These are phyloP conservation scores for Wickerhamomyces sp. DNA, from an alignment of 1,139 yeast species.

Conservation along the genomic window DNA sequence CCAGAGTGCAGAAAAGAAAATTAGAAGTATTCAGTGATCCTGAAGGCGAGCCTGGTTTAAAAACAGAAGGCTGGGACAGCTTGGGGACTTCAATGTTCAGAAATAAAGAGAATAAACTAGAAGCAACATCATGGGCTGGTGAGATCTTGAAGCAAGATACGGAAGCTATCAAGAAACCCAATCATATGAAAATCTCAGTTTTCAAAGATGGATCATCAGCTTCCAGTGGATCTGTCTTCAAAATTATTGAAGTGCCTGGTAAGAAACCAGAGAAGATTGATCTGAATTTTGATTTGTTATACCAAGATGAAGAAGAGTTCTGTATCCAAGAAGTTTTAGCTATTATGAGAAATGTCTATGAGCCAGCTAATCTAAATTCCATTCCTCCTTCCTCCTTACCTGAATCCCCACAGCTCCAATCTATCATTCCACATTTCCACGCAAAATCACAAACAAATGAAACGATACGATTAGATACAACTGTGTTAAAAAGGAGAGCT, in stretches of 20 bases:
- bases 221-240: constrained; percentile 31
- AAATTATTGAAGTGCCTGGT: constrained; percentile 50
- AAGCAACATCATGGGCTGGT: constrained; percentile 65
- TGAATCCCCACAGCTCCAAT: not conserved
- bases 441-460: constrained; percentile 6
- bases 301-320: constrained; percentile 46
- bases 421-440: not conserved
- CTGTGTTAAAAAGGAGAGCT: constrained; percentile 28
- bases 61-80: constrained; percentile 39
- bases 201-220: constrained; percentile 40
- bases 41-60: constrained; percentile 8
- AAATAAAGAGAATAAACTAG: constrained; percentile 59
- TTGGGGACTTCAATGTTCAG: constrained; percentile 49
- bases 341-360: constrained; percentile 31
- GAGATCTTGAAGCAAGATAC: constrained; percentile 44
- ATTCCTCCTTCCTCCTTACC: not conserved
- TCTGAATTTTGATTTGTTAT: constrained; percentile 54
- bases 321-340: constrained; percentile 66
- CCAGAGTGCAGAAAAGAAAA: constrained; percentile 13
- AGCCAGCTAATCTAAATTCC: not conserved
- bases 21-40: constrained; percentile 20
- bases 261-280: constrained; percentile 62
- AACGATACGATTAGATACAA: constrained; percentile 16
- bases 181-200: constrained; percentile 32
- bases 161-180: constrained; percentile 4